A percentile compares a stretch with the other conserved stretches of the same genome.
phyloP scores from a whole-genome alignment of 306 rosid species.

The Gynostemma pentaphyllum region DNA sequence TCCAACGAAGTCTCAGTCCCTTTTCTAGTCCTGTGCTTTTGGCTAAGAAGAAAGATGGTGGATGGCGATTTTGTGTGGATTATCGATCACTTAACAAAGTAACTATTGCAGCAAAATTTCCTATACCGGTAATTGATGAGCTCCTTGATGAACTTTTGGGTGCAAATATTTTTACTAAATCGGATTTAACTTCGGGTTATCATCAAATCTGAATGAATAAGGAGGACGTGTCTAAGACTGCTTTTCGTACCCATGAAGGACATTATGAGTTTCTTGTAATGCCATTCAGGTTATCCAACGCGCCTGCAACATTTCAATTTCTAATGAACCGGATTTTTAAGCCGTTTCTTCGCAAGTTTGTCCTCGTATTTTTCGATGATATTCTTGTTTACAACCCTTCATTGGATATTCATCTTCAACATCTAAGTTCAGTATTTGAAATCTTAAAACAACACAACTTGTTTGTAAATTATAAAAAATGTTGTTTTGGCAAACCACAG shows the following conservation, averaged over 20 bases:
- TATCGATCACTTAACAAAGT: not conserved
- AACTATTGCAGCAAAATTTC: not conserved
- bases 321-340: not conserved
- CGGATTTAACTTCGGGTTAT: not conserved
- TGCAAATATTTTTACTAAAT: not conserved
- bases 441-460: too few relatives aligned
- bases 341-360: not conserved
- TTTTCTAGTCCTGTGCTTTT: not conserved
- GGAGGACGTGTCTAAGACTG: not conserved
- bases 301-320: not conserved
- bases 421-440: too few relatives aligned
- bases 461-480: too few relatives aligned
- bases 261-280: slow-evolving; percentile 1
- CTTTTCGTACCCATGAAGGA: not conserved
- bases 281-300: not conserved
- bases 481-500: too few relatives aligned
- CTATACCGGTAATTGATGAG: not conserved
- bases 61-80: too few relatives aligned
- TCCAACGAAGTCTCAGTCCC: not conserved
- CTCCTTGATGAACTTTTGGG: not conserved
- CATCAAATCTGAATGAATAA: not conserved
- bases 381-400: not conserved
- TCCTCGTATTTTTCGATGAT: not conserved
- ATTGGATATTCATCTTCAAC: too few relatives aligned
- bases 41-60: not conserved